Conservation (phyloP, 805 yeast genomes). For the Zygotorulaspora florentina region DNA sequence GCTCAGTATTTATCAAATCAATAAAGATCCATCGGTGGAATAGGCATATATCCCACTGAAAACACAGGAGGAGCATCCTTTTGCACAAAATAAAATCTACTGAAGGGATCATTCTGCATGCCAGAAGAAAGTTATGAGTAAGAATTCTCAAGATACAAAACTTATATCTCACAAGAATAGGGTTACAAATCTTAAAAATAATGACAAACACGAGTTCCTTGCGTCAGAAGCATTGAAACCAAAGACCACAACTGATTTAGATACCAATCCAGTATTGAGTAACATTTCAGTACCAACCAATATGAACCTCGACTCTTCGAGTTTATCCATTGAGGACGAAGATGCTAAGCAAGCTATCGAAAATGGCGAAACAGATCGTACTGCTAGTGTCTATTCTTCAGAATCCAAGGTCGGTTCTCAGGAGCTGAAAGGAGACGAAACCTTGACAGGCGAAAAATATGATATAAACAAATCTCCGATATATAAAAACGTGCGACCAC, state of each 20-base stretch:
- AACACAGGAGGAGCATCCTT: too few species aligned
- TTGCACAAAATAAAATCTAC: not conserved
- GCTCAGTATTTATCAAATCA: too few species aligned
- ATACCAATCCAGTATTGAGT: slow-evolving; percentile 31
- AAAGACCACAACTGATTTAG: slow-evolving; percentile 31
- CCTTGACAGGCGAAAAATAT: not conserved
- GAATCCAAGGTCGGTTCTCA: not conserved
- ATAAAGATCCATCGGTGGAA: not conserved
- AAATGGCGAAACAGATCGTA: not conserved
- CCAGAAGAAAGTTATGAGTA: not conserved
- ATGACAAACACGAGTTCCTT: slow-evolving; percentile 23
- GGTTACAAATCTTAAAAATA: not conserved
- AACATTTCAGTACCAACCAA: slow-evolving; percentile 23
- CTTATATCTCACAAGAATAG: not conserved
- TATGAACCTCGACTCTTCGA: slow-evolving; percentile 2
- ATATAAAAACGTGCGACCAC: slow-evolving; percentile 1
- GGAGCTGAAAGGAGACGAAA: not conserved
- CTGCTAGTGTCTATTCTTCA: not conserved
- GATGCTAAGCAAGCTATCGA: not conserved
- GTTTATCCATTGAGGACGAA: not conserved
- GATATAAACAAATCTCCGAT: slow-evolving; percentile 3
- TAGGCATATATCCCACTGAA: not conserved
- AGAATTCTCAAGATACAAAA: not conserved
- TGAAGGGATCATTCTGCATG: not conserved
- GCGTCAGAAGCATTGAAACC: slow-evolving; percentile 24